Percentiles rank a stretch among this genome's conserved stretches.
phyloP scores from a whole-genome alignment of 768 basidiomycete species.

The Lyophyllum atratum region DNA sequence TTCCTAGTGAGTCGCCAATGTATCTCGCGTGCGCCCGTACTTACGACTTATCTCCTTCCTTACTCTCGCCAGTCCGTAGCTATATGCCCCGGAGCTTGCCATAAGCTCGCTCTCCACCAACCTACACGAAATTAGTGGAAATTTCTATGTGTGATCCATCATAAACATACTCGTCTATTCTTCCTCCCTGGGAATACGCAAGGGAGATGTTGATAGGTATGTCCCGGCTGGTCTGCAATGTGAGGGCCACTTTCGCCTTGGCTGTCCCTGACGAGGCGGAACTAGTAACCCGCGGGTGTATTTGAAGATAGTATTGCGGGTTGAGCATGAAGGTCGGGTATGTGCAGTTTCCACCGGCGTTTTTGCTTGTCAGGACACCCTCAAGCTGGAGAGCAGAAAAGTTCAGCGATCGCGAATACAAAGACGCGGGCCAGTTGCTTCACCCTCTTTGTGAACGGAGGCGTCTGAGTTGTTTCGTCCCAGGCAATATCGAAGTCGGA shows the following conservation, averaged over 20 bases:
- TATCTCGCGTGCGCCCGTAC: slow-evolving; percentile 7
- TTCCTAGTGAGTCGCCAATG: background rate
- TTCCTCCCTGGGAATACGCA: slow-evolving; percentile 74
- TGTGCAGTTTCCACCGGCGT: slow-evolving; percentile 82
- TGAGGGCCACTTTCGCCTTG: slow-evolving; percentile 46
- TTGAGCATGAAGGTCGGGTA: slow-evolving; percentile 86
- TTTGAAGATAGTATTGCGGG: slow-evolving; percentile 78
- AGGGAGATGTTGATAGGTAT: slow-evolving; percentile 73
- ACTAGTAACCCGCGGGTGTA: slow-evolving; percentile 40
- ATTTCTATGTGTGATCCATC: background rate
- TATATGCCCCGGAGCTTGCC: slow-evolving; percentile 79
- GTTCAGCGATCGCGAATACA: background rate
- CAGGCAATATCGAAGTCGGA: slow-evolving; percentile 39
- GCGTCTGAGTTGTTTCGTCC: slow-evolving; percentile 41
- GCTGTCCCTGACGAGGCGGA: slow-evolving; percentile 12
- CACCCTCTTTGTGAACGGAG: slow-evolving; percentile 45
- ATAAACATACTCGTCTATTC: slow-evolving; percentile 72
- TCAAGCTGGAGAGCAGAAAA: slow-evolving; percentile 48
- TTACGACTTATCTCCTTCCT: slow-evolving; percentile 56
- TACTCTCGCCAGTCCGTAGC: slow-evolving; percentile 68
- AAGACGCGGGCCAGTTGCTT: background rate
- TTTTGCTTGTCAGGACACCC: slow-evolving; percentile 65
- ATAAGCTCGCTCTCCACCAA: slow-evolving; percentile 68
- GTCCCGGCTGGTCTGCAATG: slow-evolving; percentile 59
- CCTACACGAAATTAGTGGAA: slow-evolving; percentile 28